phyloP scores from a whole-genome alignment of 1,284 basidiomycete genomes.

The Ganoderma resinaceum region DNA sequence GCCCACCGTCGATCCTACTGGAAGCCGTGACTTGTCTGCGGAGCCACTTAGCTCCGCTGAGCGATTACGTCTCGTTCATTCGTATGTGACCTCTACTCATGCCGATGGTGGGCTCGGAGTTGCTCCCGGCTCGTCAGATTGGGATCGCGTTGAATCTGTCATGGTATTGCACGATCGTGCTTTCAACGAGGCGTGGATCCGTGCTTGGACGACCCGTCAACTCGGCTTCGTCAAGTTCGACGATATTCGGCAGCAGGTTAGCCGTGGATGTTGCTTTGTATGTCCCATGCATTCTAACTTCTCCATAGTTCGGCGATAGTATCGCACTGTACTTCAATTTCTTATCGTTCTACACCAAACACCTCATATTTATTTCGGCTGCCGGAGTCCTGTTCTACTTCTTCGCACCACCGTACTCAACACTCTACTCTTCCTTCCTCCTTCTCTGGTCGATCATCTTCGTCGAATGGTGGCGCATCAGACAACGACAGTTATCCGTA shows the following conservation, averaged over 20 bases:
- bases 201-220: slow-evolving; percentile 66
- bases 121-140: slow-evolving; percentile 70
- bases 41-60: slow-evolving; percentile 70
- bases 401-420: slow-evolving; percentile 75
- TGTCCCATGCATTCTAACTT: slow-evolving; percentile 12
- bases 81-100: slow-evolving; percentile 74
- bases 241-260: slow-evolving; percentile 66
- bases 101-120: slow-evolving; percentile 84
- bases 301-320: slow-evolving; percentile 81
- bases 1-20: slow-evolving; percentile 57
- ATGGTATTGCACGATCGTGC: slow-evolving; percentile 85
- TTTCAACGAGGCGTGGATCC: slow-evolving; percentile 80
- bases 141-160: slow-evolving; percentile 82
- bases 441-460: slow-evolving; percentile 86
- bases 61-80: slow-evolving; percentile 80
- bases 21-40: slow-evolving; percentile 48
- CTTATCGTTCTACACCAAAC: slow-evolving; percentile 82
- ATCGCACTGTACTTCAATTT: slow-evolving; percentile 94
- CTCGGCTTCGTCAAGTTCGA: slow-evolving; percentile 66
- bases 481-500: slow-evolving; percentile 81
- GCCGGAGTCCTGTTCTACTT: slow-evolving; percentile 70
- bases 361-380: slow-evolving; percentile 72
- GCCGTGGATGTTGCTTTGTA: slow-evolving; percentile 20
- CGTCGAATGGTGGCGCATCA: slow-evolving; percentile 89
- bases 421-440: slow-evolving; percentile 79